phyloP scores from a whole-genome alignment of 2,329 filamentous ascomycete species.

The Aulographum hederae region DNA sequence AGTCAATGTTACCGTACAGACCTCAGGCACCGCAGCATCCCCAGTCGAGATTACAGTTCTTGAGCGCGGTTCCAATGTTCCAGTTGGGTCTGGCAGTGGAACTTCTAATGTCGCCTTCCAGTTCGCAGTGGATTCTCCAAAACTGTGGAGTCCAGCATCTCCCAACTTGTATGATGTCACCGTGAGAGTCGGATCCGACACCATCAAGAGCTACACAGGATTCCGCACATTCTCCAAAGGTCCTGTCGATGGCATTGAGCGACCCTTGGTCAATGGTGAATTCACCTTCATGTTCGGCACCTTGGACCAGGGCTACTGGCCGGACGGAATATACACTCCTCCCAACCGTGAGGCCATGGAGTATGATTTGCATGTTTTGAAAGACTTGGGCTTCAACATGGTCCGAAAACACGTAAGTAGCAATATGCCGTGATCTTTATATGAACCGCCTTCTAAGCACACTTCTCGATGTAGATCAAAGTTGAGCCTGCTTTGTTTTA shows the following conservation, averaged over 20 bases:
- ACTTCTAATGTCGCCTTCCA: slow-evolving; percentile 32
- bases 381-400: slow-evolving; percentile 51
- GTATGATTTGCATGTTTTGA: slow-evolving; percentile 45
- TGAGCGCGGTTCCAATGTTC: slow-evolving; percentile 15
- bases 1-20: slow-evolving; percentile 38
- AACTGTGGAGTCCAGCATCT: slow-evolving; percentile 46
- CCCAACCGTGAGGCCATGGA: slow-evolving; percentile 50
- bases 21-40: slow-evolving; percentile 16
- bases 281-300: slow-evolving; percentile 51
- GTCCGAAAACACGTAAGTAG: slow-evolving; percentile 46
- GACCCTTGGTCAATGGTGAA: slow-evolving; percentile 49
- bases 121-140: slow-evolving; percentile 34
- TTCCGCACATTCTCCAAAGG: slow-evolving; percentile 46
- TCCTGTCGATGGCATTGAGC: slow-evolving; percentile 36
- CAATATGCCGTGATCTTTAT: background rate
- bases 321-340: slow-evolving; percentile 47
- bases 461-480: slow-evolving; percentile 43
- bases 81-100: slow-evolving; percentile 26
- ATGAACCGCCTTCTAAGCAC: too few species aligned
- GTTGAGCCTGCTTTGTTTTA: slow-evolving; percentile 51
- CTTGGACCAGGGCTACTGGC: slow-evolving; percentile 55
- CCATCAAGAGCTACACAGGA: slow-evolving; percentile 45
- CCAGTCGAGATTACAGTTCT: slow-evolving; percentile 21
- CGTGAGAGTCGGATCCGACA: slow-evolving; percentile 33
- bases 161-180: slow-evolving; percentile 48